A percentile compares a stretch with the other conserved stretches of the same genome.
Conservation (phyloP, 2,329 filamentous ascomycete species). For the Xylaria arbuscula region DNA sequence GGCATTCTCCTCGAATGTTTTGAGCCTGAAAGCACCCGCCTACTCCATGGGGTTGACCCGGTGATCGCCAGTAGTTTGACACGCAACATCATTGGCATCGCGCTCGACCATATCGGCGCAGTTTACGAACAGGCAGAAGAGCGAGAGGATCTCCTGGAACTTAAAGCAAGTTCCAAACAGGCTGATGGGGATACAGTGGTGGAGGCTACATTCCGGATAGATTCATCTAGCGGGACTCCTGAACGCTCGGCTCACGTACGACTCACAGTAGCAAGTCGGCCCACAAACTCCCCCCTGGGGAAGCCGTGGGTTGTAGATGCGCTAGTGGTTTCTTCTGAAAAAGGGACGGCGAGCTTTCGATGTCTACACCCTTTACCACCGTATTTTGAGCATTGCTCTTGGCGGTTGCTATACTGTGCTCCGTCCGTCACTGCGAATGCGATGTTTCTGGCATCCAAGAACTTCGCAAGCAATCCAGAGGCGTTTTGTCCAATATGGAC, state of each 20-base stretch:
- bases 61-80: conserved; percentile 11
- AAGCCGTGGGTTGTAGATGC: conserved; percentile 18
- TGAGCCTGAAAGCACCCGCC: conserved; percentile 20
- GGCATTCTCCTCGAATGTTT: conserved; percentile 27
- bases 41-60: conserved; percentile 9
- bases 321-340: conserved; percentile 23
- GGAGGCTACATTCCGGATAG: conserved; percentile 22
- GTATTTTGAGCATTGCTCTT: conserved; percentile 28
- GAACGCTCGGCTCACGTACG: conserved; percentile 24
- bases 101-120: conserved; percentile 26
- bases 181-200: conserved; percentile 14
- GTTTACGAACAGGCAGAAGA: conserved; percentile 19
- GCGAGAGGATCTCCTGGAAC: conserved; percentile 20
- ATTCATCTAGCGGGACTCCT: conserved; percentile 17
- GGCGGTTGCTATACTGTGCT: conserved; percentile 20
- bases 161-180: conserved; percentile 12
- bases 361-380: conserved; percentile 26
- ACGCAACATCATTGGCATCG: conserved; percentile 22
- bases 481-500: conserved; percentile 22
- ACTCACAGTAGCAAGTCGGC: conserved; percentile 16
- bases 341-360: conserved; percentile 22
- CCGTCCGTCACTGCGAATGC: conserved; percentile 17
- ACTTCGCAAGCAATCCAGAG: too few relatives aligned
- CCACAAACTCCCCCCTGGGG: conserved; percentile 10
- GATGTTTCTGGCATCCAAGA: conserved; percentile 17